Conservation (phyloP, 176 grass and related monocot species). For the Areca catechu region DNA sequence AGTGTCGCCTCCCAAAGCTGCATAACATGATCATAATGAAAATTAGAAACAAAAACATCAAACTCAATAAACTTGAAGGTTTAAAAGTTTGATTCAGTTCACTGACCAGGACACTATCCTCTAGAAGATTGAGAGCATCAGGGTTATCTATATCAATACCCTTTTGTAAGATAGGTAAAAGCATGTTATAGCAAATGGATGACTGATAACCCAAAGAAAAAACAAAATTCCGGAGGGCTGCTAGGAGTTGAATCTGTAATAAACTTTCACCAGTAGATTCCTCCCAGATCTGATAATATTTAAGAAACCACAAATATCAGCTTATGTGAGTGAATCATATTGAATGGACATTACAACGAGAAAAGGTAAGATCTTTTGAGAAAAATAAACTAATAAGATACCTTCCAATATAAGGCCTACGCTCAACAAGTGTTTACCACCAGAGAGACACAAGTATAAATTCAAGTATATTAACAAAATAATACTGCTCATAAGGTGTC, state of each 20-base stretch:
- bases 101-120: constrained; percentile 88
- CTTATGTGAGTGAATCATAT: too few relatives aligned
- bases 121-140: constrained; percentile 98
- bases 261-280: constrained; percentile 93
- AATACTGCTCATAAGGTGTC: too few relatives aligned
- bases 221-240: constrained; percentile 80
- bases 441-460: too few relatives aligned
- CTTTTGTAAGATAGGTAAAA: constrained; percentile 80
- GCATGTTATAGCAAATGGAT: constrained; percentile 68
- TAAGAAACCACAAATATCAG: too few relatives aligned
- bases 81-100: constrained; percentile 11
- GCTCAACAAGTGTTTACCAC: too few relatives aligned
- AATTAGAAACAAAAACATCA: constrained; percentile 1
- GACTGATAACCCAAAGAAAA: constrained; percentile 79
- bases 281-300: constrained; percentile 61
- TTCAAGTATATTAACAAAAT: too few relatives aligned
- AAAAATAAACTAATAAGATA: too few relatives aligned
- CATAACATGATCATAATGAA: constrained; percentile 21
- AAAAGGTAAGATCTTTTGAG: too few relatives aligned
- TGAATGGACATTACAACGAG: too few relatives aligned
- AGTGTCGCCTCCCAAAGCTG: constrained; percentile 93
- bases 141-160: constrained; percentile 79
- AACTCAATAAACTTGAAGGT: neutral
- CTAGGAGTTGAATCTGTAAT: constrained; percentile 84
- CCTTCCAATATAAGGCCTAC: too few relatives aligned